Conservation (phyloP, 805 yeast genomes). For the Ogataea polymorpha region DNA sequence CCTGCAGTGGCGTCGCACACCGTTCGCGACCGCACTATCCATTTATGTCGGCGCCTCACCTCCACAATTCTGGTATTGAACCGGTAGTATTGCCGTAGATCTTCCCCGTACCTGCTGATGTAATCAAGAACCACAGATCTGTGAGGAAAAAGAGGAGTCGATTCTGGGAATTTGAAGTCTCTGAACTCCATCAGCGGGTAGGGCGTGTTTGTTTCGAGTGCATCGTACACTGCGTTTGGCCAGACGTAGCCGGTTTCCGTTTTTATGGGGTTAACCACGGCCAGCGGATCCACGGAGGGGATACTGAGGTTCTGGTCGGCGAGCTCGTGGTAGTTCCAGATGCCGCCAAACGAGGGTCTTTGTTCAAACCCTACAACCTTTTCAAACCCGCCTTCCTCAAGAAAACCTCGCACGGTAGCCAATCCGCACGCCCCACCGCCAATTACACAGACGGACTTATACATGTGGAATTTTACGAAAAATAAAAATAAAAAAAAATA, state of each 20-base stretch:
- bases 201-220: slow-evolving; percentile 69
- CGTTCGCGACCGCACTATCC: slow-evolving; percentile 42
- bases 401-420: slow-evolving; percentile 60
- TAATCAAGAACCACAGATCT: slow-evolving; percentile 59
- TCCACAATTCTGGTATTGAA: slow-evolving; percentile 47
- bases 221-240: slow-evolving; percentile 59
- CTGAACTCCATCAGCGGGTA: slow-evolving; percentile 64
- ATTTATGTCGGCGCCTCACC: slow-evolving; percentile 37
- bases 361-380: slow-evolving; percentile 58
- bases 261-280: slow-evolving; percentile 11
- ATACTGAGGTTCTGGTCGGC: slow-evolving; percentile 17
- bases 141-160: slow-evolving; percentile 50
- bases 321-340: slow-evolving; percentile 62
- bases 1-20: slow-evolving; percentile 34
- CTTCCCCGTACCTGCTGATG: slow-evolving; percentile 48
- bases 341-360: slow-evolving; percentile 64
- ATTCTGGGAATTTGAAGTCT: slow-evolving; percentile 46
- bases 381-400: slow-evolving; percentile 46
- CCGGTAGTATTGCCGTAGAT: slow-evolving; percentile 36
- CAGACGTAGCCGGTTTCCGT: slow-evolving; percentile 31
- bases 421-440: slow-evolving; percentile 82
- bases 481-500: neutral
- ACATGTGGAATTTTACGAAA: neutral
- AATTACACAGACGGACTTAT: slow-evolving; percentile 50
- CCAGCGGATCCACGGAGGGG: slow-evolving; percentile 31